Evolutionary conservation across 495 filamentous ascomycete genomes (phyloP).

Genomic region (Xylaria venustula): DNA sequence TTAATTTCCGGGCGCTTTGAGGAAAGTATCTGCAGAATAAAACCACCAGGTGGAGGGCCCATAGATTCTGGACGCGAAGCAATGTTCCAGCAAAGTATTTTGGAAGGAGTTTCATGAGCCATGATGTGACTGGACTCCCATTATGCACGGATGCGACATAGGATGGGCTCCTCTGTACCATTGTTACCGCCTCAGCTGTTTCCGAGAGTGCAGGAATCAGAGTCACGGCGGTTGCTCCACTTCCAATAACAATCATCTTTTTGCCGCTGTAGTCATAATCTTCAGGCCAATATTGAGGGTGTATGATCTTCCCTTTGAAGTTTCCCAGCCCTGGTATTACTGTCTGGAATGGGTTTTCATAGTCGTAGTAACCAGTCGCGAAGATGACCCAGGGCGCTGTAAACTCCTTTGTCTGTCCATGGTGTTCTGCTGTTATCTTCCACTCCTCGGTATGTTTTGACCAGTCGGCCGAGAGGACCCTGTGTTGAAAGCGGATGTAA

Average conservation of each 20-base stretch:
- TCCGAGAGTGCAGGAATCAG: slow-evolving; percentile 51
- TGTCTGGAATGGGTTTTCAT: slow-evolving; percentile 54
- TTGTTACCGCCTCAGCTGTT: slow-evolving; percentile 50
- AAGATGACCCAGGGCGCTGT: slow-evolving; percentile 58
- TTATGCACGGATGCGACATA: slow-evolving; percentile 55
- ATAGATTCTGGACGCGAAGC: slow-evolving; percentile 14
- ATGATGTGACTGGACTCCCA: slow-evolving; percentile 41
- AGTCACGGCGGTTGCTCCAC: slow-evolving; percentile 58
- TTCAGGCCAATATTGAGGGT: slow-evolving; percentile 64
- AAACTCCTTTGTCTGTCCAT: slow-evolving; percentile 37
- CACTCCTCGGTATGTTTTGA: slow-evolving; percentile 58
- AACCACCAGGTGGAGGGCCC: slow-evolving; percentile 8
- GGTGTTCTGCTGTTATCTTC: slow-evolving; percentile 56
- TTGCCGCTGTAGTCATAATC: slow-evolving; percentile 51
- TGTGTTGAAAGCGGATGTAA: slow-evolving; percentile 60
- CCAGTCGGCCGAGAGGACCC: slow-evolving; percentile 58
- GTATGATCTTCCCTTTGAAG: slow-evolving; percentile 56
- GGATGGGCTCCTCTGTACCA: slow-evolving; percentile 57
- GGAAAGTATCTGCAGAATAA: slow-evolving; percentile 60
- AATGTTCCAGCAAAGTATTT: slow-evolving; percentile 19
- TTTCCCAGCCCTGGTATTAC: slow-evolving; percentile 58
- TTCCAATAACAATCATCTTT: slow-evolving; percentile 54
- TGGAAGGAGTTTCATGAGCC: slow-evolving; percentile 39
- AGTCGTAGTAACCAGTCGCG: slow-evolving; percentile 69
- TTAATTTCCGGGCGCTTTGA: slow-evolving; percentile 40